A percentile compares a stretch with the other conserved stretches of the same genome.
phyloP scores from a whole-genome alignment of 352 stramenopile species.

The Phytophthora multivora region DNA sequence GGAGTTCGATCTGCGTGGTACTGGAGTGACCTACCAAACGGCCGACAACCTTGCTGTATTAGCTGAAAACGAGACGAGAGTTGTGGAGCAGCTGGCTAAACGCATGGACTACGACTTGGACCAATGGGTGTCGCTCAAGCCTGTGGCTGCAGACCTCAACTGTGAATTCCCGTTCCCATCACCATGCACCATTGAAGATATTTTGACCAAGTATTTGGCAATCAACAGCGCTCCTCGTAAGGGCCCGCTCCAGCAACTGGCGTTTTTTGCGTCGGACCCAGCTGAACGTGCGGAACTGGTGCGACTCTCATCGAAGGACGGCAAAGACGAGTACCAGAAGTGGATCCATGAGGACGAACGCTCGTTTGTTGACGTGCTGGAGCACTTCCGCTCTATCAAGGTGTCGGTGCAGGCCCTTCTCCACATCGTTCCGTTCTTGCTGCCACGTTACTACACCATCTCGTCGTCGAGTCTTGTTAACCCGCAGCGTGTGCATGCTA shows the following conservation, averaged over 20 bases:
- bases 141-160: slow-evolving; percentile 47
- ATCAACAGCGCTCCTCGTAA: slow-evolving; percentile 93
- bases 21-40: slow-evolving; percentile 90
- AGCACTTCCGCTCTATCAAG: slow-evolving; percentile 70
- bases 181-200: slow-evolving; percentile 92
- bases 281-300: slow-evolving; percentile 62
- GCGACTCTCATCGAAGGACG: slow-evolving; percentile 79
- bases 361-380: slow-evolving; percentile 92
- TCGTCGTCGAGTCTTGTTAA: slow-evolving; percentile 94
- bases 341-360: slow-evolving; percentile 92
- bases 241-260: slow-evolving; percentile 79
- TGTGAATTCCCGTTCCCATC: slow-evolving; percentile 93
- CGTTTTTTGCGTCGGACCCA: slow-evolving; percentile 70
- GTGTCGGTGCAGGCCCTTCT: slow-evolving; percentile 86
- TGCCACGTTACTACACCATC: slow-evolving; percentile 98
- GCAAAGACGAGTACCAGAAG: slow-evolving; percentile 93
- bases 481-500: slow-evolving; percentile 93
- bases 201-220: slow-evolving; percentile 93
- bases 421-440: slow-evolving; percentile 91
- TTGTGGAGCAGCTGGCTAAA: slow-evolving; percentile 87
- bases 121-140: slow-evolving; percentile 84
- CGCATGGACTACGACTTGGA: slow-evolving; percentile 92
- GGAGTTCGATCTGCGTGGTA: slow-evolving; percentile 87
- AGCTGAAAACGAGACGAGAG: slow-evolving; percentile 82
- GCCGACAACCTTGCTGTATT: slow-evolving; percentile 95